Evolutionary conservation across 1,284 basidiomycete species (phyloP).

Genomic region (Cutaneotrichosporon sp.): DNA sequence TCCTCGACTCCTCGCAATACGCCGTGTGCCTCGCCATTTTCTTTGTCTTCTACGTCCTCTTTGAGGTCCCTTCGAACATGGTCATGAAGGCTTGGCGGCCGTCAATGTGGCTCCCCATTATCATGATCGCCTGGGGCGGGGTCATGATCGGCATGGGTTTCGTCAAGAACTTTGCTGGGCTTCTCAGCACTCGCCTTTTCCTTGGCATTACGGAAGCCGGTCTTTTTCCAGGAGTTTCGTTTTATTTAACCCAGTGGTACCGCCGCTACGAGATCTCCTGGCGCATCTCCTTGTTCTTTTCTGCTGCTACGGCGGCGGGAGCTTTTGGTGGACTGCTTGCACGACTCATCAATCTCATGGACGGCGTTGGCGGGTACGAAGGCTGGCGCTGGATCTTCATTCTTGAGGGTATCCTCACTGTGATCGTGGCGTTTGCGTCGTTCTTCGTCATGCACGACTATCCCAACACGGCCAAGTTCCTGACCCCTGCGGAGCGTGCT

Average conservation of each 20-base stretch:
- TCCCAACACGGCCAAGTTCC: constrained; percentile 70
- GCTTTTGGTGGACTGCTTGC: constrained; percentile 49
- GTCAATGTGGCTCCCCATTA: constrained; percentile 31
- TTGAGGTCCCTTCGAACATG: constrained; percentile 59
- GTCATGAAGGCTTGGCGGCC: constrained; percentile 43
- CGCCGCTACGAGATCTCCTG: constrained; percentile 38
- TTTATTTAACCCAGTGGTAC: constrained; percentile 43
- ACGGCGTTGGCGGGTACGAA: constrained; percentile 37
- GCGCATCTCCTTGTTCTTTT: constrained; percentile 44
- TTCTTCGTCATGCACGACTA: constrained; percentile 77
- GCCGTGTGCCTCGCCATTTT: constrained; percentile 35
- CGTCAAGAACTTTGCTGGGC: constrained; percentile 40
- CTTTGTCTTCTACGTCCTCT: constrained; percentile 41
- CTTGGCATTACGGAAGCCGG: constrained; percentile 38
- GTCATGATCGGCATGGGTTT: constrained; percentile 48
- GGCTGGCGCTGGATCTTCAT: constrained; percentile 67
- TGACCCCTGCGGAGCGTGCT: constrained; percentile 60
- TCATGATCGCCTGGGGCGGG: constrained; percentile 45
- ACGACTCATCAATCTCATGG: constrained; percentile 46
- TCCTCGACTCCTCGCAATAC: constrained; percentile 27
- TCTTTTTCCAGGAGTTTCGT: constrained; percentile 41
- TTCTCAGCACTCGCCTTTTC: constrained; percentile 39
- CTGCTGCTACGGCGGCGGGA: constrained; percentile 43
- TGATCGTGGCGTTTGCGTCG: constrained; percentile 59
- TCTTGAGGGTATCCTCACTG: constrained; percentile 65